A percentile compares a stretch with the other conserved stretches of the same genome.
phyloP scores from a whole-genome alignment of 345 rosid species.

The Raphanus sativus region DNA sequence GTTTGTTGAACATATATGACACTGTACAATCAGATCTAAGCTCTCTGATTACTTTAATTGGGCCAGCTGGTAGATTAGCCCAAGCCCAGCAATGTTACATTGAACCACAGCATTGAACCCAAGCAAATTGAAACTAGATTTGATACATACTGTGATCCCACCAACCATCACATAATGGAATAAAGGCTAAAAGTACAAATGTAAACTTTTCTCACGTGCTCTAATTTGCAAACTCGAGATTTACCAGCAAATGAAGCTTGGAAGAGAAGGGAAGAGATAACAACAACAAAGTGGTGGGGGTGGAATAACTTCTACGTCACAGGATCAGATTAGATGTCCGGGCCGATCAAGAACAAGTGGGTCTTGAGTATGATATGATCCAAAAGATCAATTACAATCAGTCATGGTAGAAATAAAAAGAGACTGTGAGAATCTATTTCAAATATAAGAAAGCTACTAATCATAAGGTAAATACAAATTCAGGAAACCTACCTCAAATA shows the following conservation, averaged over 20 bases:
- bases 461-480: not conserved
- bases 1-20: not conserved
- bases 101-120: not conserved
- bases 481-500: not conserved
- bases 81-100: not conserved
- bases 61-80: not conserved
- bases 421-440: not conserved
- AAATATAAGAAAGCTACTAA: not conserved
- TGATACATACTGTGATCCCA: not conserved
- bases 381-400: not conserved
- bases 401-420: not conserved
- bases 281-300: not conserved
- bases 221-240: not conserved
- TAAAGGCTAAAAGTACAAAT: not conserved
- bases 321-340: slow-evolving; percentile 2
- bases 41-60: not conserved
- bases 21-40: not conserved
- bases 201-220: not conserved
- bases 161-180: not conserved
- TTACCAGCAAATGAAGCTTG: slow-evolving; percentile 11
- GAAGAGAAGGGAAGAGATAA: slow-evolving; percentile 1
- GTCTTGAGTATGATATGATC: not conserved
- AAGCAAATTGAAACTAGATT: not conserved
- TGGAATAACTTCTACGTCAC: slow-evolving; percentile 23
- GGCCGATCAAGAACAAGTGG: slow-evolving; percentile 10